Conservation (phyloP, 2,329 filamentous ascomycete genomes). For the Pyrenochaeta sp. region DNA sequence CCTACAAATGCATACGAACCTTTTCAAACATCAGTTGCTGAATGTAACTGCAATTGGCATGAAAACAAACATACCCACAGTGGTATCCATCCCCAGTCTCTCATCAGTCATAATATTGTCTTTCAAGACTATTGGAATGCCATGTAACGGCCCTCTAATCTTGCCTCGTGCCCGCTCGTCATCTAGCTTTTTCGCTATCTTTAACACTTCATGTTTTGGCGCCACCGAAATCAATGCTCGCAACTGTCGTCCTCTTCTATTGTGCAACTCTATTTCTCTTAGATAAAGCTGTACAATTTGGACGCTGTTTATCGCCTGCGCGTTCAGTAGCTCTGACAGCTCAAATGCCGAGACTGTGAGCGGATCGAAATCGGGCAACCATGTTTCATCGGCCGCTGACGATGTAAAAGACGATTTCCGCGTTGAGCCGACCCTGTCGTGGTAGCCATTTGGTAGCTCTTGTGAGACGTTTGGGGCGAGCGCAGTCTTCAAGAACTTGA, state of each 20-base stretch:
- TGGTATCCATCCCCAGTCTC: conserved; percentile 52
- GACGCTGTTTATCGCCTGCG: conserved; percentile 41
- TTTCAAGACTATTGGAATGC: conserved; percentile 54
- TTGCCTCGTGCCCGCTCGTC: conserved; percentile 49
- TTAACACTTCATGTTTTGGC: conserved; percentile 47
- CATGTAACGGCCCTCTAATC: conserved; percentile 51
- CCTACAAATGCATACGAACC: conserved; percentile 50
- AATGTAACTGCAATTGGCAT: background rate
- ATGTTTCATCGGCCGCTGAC: conserved; percentile 29
- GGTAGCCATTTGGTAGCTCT: conserved; percentile 23
- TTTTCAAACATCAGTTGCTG: conserved; percentile 8
- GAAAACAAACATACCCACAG: conserved; percentile 41
- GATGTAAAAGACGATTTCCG: conserved; percentile 41
- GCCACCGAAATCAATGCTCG: conserved; percentile 51
- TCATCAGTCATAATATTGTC: conserved; percentile 53
- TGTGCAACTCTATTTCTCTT: conserved; percentile 46
- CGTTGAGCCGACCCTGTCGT: conserved; percentile 24
- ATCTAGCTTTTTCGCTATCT: conserved; percentile 50
- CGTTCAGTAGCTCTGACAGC: conserved; percentile 42
- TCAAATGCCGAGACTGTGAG: conserved; percentile 42
- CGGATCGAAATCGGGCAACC: conserved; percentile 43
- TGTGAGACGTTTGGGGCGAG: conserved; percentile 38
- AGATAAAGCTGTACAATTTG: conserved; percentile 48
- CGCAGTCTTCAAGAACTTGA: conserved; percentile 37
- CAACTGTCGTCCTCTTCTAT: conserved; percentile 45